Base-by-base conservation (phyloP, 495 filamentous ascomycete species). In the Letharia columbiana region DNA sequence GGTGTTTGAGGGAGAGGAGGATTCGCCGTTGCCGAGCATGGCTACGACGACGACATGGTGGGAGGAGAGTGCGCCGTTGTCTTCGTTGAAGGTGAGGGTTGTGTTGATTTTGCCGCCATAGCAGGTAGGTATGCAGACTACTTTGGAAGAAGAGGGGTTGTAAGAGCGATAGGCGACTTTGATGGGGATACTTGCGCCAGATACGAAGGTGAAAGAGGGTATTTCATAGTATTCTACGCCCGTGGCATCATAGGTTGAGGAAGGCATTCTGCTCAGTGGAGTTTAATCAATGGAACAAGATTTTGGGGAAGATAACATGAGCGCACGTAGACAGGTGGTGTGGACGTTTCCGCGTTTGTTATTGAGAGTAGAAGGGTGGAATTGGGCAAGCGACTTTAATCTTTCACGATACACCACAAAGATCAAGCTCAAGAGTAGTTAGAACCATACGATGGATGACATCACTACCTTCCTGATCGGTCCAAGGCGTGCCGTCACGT, bases 61-160 rank as follows among this genome's bases (percentile, higher is more conserved):
- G 50, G 71, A 54, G 57, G 63, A 65, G 20, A 78, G 69, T 13
- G 70, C 70, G 54, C 66, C 68, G 35, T 63, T 62, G 11, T 63
- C 33, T 41, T 33, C 18, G 18, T 59, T 66, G 54, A 82, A 81
- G 61, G 72, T 79, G 18, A 77, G 68, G 10, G 80, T 81, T 0
- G 65, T 66, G 17, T 78, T 72, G 44, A 83, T 73, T 49, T 72
- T 71, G 33, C 81, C 81, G 7, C 77, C 77, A 49, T 78, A 83
- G 67, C 80, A 83, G 8, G 81, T 83, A 28, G 77, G 77, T 37
- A 82, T 74, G 41, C 81, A 66, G n/a, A 73, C 76, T 3, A 60
- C 69, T 57, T 80, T 78, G 8, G 67, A 59, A 10, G 71, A 69
- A 5, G 68, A 72, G 13, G 75, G 75, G 52, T 80, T 80, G 71